Base-by-base conservation (phyloP, 257 asterid species). In the Ligustrum vulgare region DNA sequence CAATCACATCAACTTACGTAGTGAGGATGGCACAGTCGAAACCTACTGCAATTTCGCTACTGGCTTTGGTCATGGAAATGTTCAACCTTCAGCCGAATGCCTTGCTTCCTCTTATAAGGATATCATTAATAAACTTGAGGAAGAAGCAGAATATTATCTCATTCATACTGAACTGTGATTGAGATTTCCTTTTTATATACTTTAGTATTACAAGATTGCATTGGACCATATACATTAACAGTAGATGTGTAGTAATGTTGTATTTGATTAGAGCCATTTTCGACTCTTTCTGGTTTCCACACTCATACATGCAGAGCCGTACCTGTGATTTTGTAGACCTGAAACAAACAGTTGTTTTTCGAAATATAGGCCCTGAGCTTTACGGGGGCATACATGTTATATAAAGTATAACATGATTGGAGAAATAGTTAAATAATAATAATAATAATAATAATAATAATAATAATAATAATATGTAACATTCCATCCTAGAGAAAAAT, bases 21-120 rank as follows among this genome's bases (percentile, higher is more conserved):
- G 86, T 2, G 75, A 62, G 69, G 88, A 93, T 79, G 97, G 91
- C 62, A 76, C 80, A 5, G 97, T 79, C 23, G 93, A 90, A 80
- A 86, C 94, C 37, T 91, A 82, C 85, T 91, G 99, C 88, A 87
- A 88, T 82, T 93, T 91, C 8, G 98, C 96, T 32, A 84, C 84
- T 10, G 98, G 98, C 51, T 77, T 83, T 49, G 75, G 68, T 34
- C 62, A 77, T 28, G 98, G 98, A n/a, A 32, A 82, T 28, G 87
- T 91, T 69, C 90, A 88, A 2, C 99, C 99, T 69, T 90, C 98
- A 5, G 97, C 93, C 3, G 91, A 86, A 72, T 94, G 99, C 68
- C 83, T 94, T 74, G 64, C 77, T 25, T 83, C 95, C 22, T 77
- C 87, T 5, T 86, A 75, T 35, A 86, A 86, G 81, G 82, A 73